Evolutionary conservation across 495 filamentous ascomycete genomes (phyloP), one percentile per base, ranked within the genome.

Genomic region (Penicillium silybi): DNA sequence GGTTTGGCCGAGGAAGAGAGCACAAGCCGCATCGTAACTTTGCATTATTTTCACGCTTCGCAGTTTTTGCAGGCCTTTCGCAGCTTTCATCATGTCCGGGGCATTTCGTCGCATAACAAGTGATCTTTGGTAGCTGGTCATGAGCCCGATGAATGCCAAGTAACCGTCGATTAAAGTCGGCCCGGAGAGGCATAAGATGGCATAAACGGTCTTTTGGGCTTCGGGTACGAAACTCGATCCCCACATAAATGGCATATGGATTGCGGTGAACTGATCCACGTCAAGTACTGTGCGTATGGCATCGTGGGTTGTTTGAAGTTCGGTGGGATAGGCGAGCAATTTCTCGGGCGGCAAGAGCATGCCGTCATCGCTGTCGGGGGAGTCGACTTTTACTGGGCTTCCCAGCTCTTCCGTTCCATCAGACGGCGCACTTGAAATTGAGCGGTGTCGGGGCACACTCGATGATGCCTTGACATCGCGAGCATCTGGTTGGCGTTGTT

Each of bases 1-100:
- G 1, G 54, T 60, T 50, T 66, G 64, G 4, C 64, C 64, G 13
- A 66, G 53, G 44, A 66, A 62, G 32, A 66, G 56, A 19, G 52
- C 50, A 18, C 61, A 62, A 8, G 54, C 61, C 15, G 64, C 61
- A 51, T 64, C 61, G 40, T 59, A 59, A 26, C 57, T 55, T 20
- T 59, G 48, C 5, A 39, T 18, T n/a, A 64, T 66, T 15, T 48
- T 55, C 0, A 64, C 53, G 25, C 49, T 52, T 46, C 61, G 50
- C 34, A 66, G 46, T 10, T 50, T 50, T 32, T 64, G 61, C 48
- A 66, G 34, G 1, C 58, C 63, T n/a, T 52, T 56, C 8, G 63
- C 60, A 6, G 63, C 63, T 37, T 59, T 63, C 13, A 15, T 35
- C 57, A 65, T 60, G 23, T 65, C 63, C 0, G 63, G 57, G 34